Conservation (phyloP, 139 green algal genomes). For the Chlorella vulgaris region DNA sequence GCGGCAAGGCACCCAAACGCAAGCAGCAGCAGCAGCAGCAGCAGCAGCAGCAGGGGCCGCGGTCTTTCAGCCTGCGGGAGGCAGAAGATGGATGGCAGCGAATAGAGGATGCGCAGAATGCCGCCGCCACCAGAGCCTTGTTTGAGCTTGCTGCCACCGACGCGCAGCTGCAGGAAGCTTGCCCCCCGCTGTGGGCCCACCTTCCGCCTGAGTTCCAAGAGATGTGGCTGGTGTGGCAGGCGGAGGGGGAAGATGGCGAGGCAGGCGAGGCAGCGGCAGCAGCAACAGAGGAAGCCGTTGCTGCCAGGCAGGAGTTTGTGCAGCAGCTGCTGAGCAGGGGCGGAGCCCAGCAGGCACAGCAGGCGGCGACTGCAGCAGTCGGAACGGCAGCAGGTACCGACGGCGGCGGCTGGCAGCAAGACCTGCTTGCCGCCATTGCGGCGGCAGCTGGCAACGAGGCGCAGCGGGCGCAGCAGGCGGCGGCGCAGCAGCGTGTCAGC, state of each 20-base stretch:
- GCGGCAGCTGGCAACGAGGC: neutral
- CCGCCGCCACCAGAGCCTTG: too few relatives aligned
- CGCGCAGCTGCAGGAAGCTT: neutral
- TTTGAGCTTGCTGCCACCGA: neutral
- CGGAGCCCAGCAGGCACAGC: neutral
- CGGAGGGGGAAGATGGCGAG: conserved; percentile 1
- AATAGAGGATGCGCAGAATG: too few relatives aligned
- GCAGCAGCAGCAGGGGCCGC: conserved; percentile 39
- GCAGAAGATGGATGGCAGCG: conserved; percentile 66
- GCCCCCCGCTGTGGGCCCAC: conserved; percentile 35
- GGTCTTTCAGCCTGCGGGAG: conserved; percentile 48
- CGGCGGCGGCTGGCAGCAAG: conserved; percentile 8
- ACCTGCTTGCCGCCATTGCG: neutral
- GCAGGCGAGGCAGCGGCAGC: neutral
- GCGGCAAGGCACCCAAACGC: neutral
- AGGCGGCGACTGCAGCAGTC: neutral
- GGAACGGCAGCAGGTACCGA: neutral
- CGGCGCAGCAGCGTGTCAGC: conserved; percentile 17
- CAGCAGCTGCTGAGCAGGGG: conserved; percentile 9
- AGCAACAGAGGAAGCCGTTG: neutral
- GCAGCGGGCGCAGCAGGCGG: conserved; percentile 12
- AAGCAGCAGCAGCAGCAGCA: conserved; percentile 28
- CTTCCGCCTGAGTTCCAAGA: conserved; percentile 52
- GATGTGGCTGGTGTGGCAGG: conserved; percentile 62
- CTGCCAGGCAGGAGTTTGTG: conserved; percentile 32